phyloP scores from a whole-genome alignment of 2,329 filamentous ascomycete species.

The Clonostachys byssicola region DNA sequence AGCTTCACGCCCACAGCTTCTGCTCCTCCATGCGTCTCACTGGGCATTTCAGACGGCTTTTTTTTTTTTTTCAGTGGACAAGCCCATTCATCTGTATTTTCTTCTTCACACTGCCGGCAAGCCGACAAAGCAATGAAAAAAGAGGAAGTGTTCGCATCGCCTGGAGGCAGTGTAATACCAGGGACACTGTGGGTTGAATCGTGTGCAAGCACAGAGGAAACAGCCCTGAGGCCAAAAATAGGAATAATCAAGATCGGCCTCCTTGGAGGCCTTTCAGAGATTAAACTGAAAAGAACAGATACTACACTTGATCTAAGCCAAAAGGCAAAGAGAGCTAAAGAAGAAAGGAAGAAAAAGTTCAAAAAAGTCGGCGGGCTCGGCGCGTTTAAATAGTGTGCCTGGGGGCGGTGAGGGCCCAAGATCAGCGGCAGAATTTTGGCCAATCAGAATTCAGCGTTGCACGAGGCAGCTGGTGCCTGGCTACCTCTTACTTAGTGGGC shows the following conservation, averaged over 20 bases:
- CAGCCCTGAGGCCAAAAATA: conserved; percentile 44
- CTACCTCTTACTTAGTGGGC: no score
- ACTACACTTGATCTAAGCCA: conserved; percentile 92
- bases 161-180: conserved; percentile 41
- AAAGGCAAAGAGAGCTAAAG: conserved; percentile 44
- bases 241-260: conserved; percentile 74
- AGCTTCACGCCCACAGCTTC: no score
- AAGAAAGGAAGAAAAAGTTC: conserved; percentile 20
- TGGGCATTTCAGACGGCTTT: no score
- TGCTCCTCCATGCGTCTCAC: no score
- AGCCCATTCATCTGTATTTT: conserved; percentile 1
- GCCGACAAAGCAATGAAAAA: conserved; percentile 34
- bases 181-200: conserved; percentile 34
- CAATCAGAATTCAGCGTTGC: not conserved
- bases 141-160: conserved; percentile 30
- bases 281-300: conserved; percentile 98
- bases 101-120: conserved; percentile 33
- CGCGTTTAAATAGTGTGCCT: conserved; percentile 10
- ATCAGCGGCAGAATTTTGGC: conserved; percentile 16
- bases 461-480: no score
- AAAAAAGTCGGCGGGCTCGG: conserved; percentile 7
- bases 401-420: conserved; percentile 15
- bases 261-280: conserved; percentile 80
- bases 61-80: no score
- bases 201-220: conserved; percentile 36